Evolutionary conservation across 805 yeast species (phyloP), one percentile per base, ranked within the genome.

Genomic region (Candida montana): DNA sequence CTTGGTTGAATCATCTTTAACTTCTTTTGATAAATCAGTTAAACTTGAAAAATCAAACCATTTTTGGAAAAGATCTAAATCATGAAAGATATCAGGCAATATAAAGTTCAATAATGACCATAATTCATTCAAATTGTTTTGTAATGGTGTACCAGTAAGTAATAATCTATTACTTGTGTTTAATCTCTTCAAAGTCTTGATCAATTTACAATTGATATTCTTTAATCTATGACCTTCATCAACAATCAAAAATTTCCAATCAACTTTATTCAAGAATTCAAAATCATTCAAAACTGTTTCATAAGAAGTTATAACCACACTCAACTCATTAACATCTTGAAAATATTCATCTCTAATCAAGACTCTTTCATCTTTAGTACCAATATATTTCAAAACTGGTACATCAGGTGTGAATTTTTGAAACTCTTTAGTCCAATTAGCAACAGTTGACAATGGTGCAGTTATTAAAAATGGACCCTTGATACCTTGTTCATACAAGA

Each of bases 201-300:
- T 81, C 46, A 91, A 68, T 50, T 79, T 67, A 61, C 95, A 86
- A 52, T 90, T 79, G 48, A 81, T 73, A 58, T 91, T 91, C 56
- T 91, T 93, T 51, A 91, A 68, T 31, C 99, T 69, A 61, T 91
- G 99, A 7, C 98, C 99, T 62, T 91, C 99, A 61, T 91, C 99
- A 16, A 91, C 95, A 38, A 90, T 83, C 40, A 91, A 65, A 57
- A 79, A 91, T 46, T 80, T 83, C 96, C 97, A 90, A 19, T 67
- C 62, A 10, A 74, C 62, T 2, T 64, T 58, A 45, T 73, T 67
- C 38, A 89, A 67, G 47, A 62, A 70, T 24, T 64, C 63, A 33
- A 79, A 73, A 56, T 93, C 98, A 37, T 75, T 71, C 35, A 90
- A 74, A 2, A 87, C 72, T 12, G 83, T 71, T 56, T 91, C 96